Conservation (phyloP, 129 eudicot species). For the Lactuca sativa region DNA sequence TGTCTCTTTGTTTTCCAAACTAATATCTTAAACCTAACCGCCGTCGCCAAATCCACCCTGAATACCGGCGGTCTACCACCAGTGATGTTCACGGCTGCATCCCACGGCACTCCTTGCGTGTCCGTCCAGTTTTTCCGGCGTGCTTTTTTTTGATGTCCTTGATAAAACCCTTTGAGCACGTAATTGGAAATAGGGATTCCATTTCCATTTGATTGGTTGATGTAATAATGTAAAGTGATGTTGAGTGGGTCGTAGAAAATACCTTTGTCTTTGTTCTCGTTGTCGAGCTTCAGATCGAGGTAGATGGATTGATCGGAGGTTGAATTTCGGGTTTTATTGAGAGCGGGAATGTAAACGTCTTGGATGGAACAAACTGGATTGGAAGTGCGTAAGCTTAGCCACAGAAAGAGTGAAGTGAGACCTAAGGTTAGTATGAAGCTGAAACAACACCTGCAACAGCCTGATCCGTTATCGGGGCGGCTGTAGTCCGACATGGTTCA, state of each 20-base stretch:
- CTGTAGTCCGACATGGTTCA: conserved; percentile 37
- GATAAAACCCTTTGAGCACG: conserved; percentile 46
- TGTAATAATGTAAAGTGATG: conserved; percentile 38
- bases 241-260: conserved; percentile 44
- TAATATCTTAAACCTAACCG: conserved; percentile 60
- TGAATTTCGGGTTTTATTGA: conserved; percentile 41
- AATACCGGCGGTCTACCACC: conserved; percentile 42
- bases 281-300: conserved; percentile 64
- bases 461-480: conserved; percentile 18
- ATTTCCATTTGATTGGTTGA: neutral
- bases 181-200: conserved; percentile 37
- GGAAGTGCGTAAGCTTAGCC: conserved; percentile 64
- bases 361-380: conserved; percentile 58
- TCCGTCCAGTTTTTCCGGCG: conserved; percentile 36
- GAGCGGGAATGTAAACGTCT: conserved; percentile 58
- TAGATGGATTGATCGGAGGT: conserved; percentile 41
- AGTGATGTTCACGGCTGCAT: conserved; percentile 11
- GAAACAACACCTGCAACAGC: conserved; percentile 53
- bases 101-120: conserved; percentile 38
- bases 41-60: conserved; percentile 50
- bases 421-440: conserved; percentile 54
- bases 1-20: conserved; percentile 60
- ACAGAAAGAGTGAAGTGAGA: conserved; percentile 56
- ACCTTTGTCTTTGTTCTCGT: conserved; percentile 64
- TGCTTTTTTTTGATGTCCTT: conserved; percentile 56